Conservation (phyloP, 108 stramenopile species). For the Mediolabrus comicus region DNA sequence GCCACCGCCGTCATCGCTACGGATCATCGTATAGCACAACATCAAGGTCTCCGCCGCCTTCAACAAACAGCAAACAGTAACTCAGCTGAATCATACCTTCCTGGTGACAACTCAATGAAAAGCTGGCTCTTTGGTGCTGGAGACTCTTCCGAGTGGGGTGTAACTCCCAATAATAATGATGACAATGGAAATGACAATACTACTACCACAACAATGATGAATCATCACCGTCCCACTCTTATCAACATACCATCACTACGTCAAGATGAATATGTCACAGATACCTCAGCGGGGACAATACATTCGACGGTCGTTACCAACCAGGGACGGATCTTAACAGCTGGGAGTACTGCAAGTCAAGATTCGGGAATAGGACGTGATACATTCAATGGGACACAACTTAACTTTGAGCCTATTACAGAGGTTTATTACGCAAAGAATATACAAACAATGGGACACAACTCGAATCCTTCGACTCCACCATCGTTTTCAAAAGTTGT, state of each 20-base stretch:
- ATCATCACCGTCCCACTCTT: background rate
- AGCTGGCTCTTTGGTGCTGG: conserved; percentile 15
- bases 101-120: background rate
- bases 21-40: too few relatives aligned
- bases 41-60: background rate
- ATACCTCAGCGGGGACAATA: conserved; percentile 8
- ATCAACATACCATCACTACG: background rate
- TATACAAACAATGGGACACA: background rate
- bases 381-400: background rate
- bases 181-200: background rate
- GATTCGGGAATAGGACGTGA: conserved; percentile 1
- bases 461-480: background rate
- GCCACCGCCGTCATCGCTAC: background rate
- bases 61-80: background rate
- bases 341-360: conserved; percentile 1
- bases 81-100: conserved; percentile 31
- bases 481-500: conserved; percentile 21
- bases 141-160: conserved; percentile 19
- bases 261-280: background rate
- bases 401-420: conserved; percentile 1
- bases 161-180: background rate
- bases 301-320: conserved; percentile 12
- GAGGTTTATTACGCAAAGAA: background rate
- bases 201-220: background rate
- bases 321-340: conserved; percentile 12